Percentiles rank a stretch among this genome's conserved stretches.
phyloP scores from a whole-genome alignment of 2,329 filamentous ascomycete genomes.

The Raffaelea ambrosiae region DNA sequence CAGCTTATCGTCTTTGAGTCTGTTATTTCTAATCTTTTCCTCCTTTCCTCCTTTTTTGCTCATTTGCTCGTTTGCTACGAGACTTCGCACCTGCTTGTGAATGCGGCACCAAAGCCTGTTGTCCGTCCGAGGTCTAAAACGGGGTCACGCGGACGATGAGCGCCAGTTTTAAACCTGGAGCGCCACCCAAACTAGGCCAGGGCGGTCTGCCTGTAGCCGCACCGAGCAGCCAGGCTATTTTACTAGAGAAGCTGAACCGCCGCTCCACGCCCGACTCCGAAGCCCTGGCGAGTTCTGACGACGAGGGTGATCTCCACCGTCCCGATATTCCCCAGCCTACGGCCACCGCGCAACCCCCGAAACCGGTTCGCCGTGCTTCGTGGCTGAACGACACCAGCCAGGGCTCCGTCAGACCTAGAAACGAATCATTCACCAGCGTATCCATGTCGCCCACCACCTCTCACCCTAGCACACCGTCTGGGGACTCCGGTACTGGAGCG shows the following conservation, averaged over 20 bases:
- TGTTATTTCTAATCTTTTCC: neutral
- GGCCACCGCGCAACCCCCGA: constrained; percentile 36
- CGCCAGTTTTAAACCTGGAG: constrained; percentile 40
- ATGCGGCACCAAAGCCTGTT: constrained; percentile 8
- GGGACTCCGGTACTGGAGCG: constrained; percentile 42
- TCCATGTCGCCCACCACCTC: constrained; percentile 74
- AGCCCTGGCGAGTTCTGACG: constrained; percentile 86
- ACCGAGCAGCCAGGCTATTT: constrained; percentile 52
- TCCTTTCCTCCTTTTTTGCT: neutral
- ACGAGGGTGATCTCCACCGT: constrained; percentile 66
- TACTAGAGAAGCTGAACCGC: constrained; percentile 70
- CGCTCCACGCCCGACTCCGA: constrained; percentile 91
- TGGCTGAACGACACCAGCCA: constrained; percentile 81
- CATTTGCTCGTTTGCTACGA: neutral
- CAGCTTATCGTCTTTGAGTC: neutral
- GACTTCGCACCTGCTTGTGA: constrained; percentile 1
- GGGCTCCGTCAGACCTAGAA: constrained; percentile 53
- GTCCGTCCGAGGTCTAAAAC: constrained; percentile 1
- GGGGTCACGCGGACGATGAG: constrained; percentile 35
- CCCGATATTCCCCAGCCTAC: constrained; percentile 31
- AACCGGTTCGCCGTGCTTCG: constrained; percentile 64
- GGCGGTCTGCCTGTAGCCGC: constrained; percentile 34
- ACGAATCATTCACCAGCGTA: constrained; percentile 66
- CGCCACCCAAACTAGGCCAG: constrained; percentile 43
- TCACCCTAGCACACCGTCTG: constrained; percentile 70